Evolutionary conservation across 768 basidiomycete species (phyloP).

Genomic region (Harrya chromipes): DNA sequence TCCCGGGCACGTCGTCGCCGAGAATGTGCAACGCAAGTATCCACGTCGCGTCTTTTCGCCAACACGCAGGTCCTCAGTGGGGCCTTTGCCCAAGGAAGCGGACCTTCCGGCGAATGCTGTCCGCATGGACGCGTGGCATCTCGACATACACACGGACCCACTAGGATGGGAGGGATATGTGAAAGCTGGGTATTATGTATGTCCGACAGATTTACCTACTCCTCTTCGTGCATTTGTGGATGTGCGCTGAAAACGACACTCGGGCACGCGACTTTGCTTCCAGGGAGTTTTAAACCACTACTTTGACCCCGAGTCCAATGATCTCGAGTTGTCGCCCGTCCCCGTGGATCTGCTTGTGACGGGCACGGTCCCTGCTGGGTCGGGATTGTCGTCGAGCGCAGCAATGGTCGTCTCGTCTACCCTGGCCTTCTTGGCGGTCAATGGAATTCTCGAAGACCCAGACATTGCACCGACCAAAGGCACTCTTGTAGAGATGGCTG

Average conservation of each 20-base stretch:
- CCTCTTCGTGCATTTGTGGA: background rate
- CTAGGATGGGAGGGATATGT: slow-evolving; percentile 86
- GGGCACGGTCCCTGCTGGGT: slow-evolving; percentile 83
- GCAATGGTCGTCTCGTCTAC: slow-evolving; percentile 91
- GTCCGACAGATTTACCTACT: slow-evolving; percentile 19
- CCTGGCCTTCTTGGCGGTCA: slow-evolving; percentile 74
- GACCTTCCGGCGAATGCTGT: slow-evolving; percentile 34
- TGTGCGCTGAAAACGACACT: too few relatives aligned
- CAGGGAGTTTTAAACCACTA: slow-evolving; percentile 69
- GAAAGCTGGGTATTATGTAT: slow-evolving; percentile 80
- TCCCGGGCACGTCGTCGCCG: slow-evolving; percentile 56
- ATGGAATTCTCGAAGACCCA: slow-evolving; percentile 50
- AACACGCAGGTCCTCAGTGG: slow-evolving; percentile 27
- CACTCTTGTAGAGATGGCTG: slow-evolving; percentile 71
- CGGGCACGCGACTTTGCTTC: background rate
- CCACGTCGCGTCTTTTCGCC: slow-evolving; percentile 58
- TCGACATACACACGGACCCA: slow-evolving; percentile 63
- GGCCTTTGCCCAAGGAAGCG: slow-evolving; percentile 26
- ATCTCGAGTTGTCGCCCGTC: slow-evolving; percentile 37
- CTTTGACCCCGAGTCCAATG: slow-evolving; percentile 35
- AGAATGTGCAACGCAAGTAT: slow-evolving; percentile 64
- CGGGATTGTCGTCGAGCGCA: slow-evolving; percentile 83
- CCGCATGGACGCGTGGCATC: slow-evolving; percentile 57
- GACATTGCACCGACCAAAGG: slow-evolving; percentile 47
- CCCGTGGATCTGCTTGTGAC: slow-evolving; percentile 74